Evolutionary conservation across 75 land plant genomes (phyloP).

Genomic region (Chamaecyparis obtusa): DNA sequence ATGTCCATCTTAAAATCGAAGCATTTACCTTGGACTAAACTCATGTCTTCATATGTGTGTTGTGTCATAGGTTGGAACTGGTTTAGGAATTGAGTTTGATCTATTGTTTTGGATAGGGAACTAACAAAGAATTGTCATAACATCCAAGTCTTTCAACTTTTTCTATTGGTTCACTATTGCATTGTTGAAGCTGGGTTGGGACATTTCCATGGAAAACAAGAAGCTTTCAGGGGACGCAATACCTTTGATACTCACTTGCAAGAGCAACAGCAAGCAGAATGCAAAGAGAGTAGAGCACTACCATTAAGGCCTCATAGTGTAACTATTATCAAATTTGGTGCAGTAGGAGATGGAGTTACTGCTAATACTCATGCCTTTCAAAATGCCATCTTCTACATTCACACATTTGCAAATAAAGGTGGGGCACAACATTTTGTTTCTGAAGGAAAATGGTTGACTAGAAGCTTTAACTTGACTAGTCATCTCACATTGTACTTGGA

Average conservation of each 20-base stretch:
- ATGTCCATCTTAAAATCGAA: background rate
- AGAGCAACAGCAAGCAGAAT: constrained; percentile 12
- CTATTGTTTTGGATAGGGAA: background rate
- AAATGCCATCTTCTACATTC: constrained; percentile 81
- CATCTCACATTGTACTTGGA: constrained; percentile 88
- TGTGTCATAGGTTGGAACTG: background rate
- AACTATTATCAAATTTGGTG: constrained; percentile 84
- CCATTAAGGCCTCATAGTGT: constrained; percentile 68
- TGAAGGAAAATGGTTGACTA: constrained; percentile 84
- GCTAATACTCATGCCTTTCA: constrained; percentile 86
- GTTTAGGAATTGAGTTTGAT: background rate
- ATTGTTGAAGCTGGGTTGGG: background rate
- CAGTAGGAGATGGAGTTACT: constrained; percentile 85
- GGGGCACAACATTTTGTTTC: constrained; percentile 92
- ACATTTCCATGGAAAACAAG: constrained; percentile 6
- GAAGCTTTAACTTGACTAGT: constrained; percentile 85
- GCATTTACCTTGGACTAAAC: background rate
- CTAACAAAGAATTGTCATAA: background rate
- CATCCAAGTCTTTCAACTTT: background rate
- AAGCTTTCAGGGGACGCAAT: background rate
- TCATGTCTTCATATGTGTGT: background rate
- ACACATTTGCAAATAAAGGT: constrained; percentile 82
- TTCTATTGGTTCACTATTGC: background rate
- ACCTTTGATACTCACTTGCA: background rate
- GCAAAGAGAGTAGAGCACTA: constrained; percentile 15